Evolutionary conservation across 108 stramenopile species (phyloP).

Genomic region (Skeletonema grethae): DNA sequence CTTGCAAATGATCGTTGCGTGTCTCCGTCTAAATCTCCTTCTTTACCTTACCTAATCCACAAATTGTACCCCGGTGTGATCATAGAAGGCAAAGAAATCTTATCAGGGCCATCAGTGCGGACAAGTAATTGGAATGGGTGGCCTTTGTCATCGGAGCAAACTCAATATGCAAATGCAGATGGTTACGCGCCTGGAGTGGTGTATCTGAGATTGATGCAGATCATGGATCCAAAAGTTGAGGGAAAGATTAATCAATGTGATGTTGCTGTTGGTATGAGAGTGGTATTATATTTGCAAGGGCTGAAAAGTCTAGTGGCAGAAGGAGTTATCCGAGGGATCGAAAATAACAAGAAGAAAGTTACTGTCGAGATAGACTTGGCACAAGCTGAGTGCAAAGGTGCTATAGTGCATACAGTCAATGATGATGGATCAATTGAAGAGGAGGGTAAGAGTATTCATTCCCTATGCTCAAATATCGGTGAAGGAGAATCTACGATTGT

Average conservation of each 20-base stretch:
- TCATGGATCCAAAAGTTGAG: conserved; percentile 12
- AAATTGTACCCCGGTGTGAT: neutral
- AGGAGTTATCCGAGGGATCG: neutral
- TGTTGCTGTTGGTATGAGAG: neutral
- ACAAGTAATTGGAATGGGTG: no score
- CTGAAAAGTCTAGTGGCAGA: conserved; percentile 8
- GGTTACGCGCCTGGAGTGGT: neutral
- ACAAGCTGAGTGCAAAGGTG: neutral
- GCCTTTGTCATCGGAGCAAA: no score
- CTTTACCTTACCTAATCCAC: no score
- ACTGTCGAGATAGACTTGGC: neutral
- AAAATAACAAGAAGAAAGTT: neutral
- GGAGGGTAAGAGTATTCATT: neutral
- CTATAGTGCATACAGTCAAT: neutral
- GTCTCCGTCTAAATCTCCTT: no score
- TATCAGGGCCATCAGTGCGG: no score
- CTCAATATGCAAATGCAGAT: conserved; percentile 6
- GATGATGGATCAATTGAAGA: neutral
- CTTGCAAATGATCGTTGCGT: no score
- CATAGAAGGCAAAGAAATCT: conserved; percentile 13
- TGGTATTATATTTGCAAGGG: neutral
- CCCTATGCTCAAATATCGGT: no score
- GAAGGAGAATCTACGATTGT: neutral
- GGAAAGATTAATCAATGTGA: neutral
- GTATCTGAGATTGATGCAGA: neutral